phyloP scores from a whole-genome alignment of 1,284 basidiomycete genomes.

The Ceratobasidium theobromae region DNA sequence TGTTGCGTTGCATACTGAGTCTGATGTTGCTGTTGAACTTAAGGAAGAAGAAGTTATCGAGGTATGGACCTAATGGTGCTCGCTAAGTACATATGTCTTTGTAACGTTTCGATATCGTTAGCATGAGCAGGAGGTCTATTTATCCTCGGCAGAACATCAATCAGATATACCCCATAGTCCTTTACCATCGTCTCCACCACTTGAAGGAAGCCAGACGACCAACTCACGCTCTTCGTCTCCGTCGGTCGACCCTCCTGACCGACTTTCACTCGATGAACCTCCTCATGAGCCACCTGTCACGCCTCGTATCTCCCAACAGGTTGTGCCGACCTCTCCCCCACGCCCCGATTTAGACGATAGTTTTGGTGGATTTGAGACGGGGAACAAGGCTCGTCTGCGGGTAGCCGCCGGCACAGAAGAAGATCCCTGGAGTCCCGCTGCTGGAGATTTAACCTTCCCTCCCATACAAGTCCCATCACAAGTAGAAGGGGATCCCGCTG shows the following conservation, averaged over 20 bases:
- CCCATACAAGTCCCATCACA: background rate
- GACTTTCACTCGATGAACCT: constrained; percentile 20
- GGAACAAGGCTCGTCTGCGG: background rate
- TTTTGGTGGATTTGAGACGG: constrained; percentile 24
- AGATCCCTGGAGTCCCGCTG: constrained; percentile 20
- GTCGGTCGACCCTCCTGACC: background rate
- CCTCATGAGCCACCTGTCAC: constrained; percentile 6
- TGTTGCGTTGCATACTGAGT: background rate
- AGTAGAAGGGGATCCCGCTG: background rate
- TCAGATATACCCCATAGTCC: constrained; percentile 21
- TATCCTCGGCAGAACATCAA: background rate
- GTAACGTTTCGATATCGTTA: constrained; percentile 18
- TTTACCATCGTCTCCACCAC: constrained; percentile 23
- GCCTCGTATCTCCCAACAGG: constrained; percentile 8
- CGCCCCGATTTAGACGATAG: constrained; percentile 5
- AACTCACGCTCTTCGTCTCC: constrained; percentile 9
- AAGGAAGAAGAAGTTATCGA: constrained; percentile 19
- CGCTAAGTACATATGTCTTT: constrained; percentile 12
- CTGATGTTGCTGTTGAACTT: constrained; percentile 4
- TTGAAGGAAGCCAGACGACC: constrained; percentile 19
- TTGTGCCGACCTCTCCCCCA: background rate
- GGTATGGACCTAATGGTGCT: constrained; percentile 8
- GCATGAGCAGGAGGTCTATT: constrained; percentile 2
- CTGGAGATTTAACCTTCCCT: constrained; percentile 8
- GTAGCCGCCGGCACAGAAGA: background rate